phyloP scores from a whole-genome alignment of 2,329 filamentous ascomycete species.

The Akanthomyces uredinophilus region DNA sequence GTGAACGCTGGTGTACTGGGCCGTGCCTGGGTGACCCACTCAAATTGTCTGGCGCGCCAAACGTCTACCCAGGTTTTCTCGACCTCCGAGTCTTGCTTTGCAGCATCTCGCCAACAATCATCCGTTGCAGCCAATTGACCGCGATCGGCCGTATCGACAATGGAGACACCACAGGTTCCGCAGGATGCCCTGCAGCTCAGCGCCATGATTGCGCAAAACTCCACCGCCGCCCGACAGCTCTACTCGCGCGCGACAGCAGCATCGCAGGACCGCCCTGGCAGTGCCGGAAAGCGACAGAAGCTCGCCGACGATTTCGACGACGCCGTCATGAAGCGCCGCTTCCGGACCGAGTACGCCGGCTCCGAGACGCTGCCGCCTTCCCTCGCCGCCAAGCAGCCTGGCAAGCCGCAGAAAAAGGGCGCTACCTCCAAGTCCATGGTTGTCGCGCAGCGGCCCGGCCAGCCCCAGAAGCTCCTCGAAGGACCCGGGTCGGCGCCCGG shows the following conservation, averaged over 20 bases:
- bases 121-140: conserved; percentile 6
- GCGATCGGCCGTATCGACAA: conserved; percentile 18
- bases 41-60: neutral
- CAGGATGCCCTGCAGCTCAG: conserved; percentile 31
- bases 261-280: conserved; percentile 15
- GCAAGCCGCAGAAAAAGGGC: conserved; percentile 28
- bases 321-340: conserved; percentile 40
- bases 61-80: neutral
- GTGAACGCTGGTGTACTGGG: neutral
- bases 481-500: conserved; percentile 29
- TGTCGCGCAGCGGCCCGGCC: conserved; percentile 27
- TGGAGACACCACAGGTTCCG: conserved; percentile 30
- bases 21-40: neutral
- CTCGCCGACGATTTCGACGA: conserved; percentile 31
- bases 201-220: conserved; percentile 32
- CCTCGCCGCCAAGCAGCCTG: conserved; percentile 74
- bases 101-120: neutral
- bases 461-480: conserved; percentile 36
- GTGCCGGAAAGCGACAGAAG: conserved; percentile 34
- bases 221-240: conserved; percentile 27
- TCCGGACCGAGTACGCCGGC: conserved; percentile 70
- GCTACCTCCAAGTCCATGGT: conserved; percentile 40
- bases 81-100: neutral
- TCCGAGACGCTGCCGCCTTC: conserved; percentile 72
- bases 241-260: conserved; percentile 25